Evolutionary conservation across 192 early-diverging fungal species (phyloP).

Genomic region (Powellomyces hirtus): DNA sequence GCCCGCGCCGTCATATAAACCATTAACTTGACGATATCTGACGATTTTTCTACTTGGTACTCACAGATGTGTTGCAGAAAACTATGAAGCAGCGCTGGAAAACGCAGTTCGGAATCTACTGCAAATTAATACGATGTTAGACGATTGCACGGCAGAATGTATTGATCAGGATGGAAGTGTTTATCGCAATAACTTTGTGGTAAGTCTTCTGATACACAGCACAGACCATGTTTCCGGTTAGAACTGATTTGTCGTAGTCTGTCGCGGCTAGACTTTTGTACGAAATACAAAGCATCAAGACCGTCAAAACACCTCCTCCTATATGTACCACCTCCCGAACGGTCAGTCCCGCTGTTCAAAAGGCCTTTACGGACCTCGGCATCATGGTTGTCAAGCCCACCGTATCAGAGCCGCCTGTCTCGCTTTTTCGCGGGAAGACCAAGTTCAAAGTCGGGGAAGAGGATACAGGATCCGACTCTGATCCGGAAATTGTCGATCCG

Average conservation of each 20-base stretch:
- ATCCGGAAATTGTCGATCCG: slow-evolving; percentile 1
- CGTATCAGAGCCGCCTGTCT: neutral
- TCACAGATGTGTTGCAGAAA: slow-evolving; percentile 7
- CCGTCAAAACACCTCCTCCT: neutral
- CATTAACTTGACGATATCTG: too few species aligned
- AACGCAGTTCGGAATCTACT: slow-evolving; percentile 3
- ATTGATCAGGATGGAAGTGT: slow-evolving; percentile 2
- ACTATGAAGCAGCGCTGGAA: slow-evolving; percentile 2
- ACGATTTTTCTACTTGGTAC: neutral
- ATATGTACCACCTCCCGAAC: neutral
- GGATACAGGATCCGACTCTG: slow-evolving; percentile 9
- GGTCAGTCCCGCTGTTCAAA: neutral
- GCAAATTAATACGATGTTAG: slow-evolving; percentile 13
- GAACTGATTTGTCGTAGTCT: neutral
- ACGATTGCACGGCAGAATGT: slow-evolving; percentile 14
- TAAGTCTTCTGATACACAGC: slow-evolving; percentile 3
- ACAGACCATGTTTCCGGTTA: too few species aligned
- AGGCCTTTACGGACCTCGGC: slow-evolving; percentile 9
- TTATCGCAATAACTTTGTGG: slow-evolving; percentile 23
- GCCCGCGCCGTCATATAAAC: too few species aligned
- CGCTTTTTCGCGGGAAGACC: neutral
- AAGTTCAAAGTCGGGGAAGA: neutral
- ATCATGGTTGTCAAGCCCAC: neutral
- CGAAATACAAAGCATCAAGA: neutral
- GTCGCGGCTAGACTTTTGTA: slow-evolving; percentile 5